These are phyloP conservation scores for Monosporascus sp. DNA, from an alignment of 2,329 filamentous ascomycete species.

Conservation along the genomic window DNA sequence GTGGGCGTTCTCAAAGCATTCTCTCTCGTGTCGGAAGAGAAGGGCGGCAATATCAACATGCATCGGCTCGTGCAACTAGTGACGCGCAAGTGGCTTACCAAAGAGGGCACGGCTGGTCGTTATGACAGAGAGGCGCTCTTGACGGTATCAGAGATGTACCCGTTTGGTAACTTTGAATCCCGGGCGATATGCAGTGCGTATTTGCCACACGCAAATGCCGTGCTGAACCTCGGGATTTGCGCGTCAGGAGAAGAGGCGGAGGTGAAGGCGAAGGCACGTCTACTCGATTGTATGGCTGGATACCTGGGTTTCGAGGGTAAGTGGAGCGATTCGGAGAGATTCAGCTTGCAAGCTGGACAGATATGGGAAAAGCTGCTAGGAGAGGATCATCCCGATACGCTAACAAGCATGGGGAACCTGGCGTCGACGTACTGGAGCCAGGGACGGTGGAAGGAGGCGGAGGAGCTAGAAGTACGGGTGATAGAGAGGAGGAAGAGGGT, in stretches of 20 bases:
- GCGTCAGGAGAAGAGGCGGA: background rate
- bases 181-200: slow-evolving; percentile 8
- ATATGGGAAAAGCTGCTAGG: too few species aligned
- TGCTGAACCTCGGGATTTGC: background rate
- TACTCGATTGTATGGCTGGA: background rate
- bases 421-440: too few species aligned
- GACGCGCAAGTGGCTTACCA: slow-evolving; percentile 29
- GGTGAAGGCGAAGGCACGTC: background rate
- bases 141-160: slow-evolving; percentile 22
- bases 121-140: slow-evolving; percentile 26
- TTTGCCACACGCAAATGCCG: background rate
- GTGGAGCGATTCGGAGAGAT: too few species aligned
- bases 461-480: too few species aligned
- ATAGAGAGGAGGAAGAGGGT: background rate
- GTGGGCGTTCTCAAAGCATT: slow-evolving; percentile 30
- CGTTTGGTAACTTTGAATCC: slow-evolving; percentile 22
- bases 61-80: slow-evolving; percentile 37
- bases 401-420: too few species aligned
- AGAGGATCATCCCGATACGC: too few species aligned
- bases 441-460: too few species aligned
- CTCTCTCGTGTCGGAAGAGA: slow-evolving; percentile 27
- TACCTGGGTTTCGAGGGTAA: too few species aligned
- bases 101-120: slow-evolving; percentile 16
- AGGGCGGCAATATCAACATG: slow-evolving; percentile 31
- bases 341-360: too few species aligned